Conservation (phyloP, 768 basidiomycete species). For the Lactarius vividus region DNA sequence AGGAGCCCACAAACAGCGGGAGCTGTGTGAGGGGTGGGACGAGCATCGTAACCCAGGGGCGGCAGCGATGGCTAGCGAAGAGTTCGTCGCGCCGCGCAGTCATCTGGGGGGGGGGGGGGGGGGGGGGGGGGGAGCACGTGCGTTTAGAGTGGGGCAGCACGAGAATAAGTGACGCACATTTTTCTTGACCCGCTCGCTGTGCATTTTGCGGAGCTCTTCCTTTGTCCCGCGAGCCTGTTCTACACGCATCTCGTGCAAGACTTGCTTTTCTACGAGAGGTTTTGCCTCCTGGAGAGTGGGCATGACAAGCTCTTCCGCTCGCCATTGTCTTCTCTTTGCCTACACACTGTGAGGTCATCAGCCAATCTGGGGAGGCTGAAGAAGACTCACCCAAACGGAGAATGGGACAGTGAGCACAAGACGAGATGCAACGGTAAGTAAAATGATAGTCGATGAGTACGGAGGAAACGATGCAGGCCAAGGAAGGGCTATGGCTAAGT, state of each 20-base stretch:
- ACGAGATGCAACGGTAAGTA: constrained; percentile 61
- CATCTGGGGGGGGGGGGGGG: constrained; percentile 43
- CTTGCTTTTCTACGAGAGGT: constrained; percentile 22
- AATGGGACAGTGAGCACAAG: constrained; percentile 61
- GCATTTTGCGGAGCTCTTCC: constrained; percentile 23
- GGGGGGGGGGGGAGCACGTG: constrained; percentile 14
- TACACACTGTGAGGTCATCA: constrained; percentile 9
- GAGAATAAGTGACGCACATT: constrained; percentile 18
- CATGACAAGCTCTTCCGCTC: constrained; percentile 30
- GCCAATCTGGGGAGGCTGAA: background rate
- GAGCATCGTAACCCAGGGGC: constrained; percentile 54
- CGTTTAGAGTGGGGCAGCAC: background rate
- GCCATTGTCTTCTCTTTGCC: constrained; percentile 33
- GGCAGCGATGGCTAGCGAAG: constrained; percentile 56
- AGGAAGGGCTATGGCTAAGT: constrained; percentile 73
- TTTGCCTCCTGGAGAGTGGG: constrained; percentile 26
- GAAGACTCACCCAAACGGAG: constrained; percentile 66
- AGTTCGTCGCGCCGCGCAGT: constrained; percentile 55
- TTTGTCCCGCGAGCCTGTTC: constrained; percentile 22
- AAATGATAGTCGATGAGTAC: constrained; percentile 73
- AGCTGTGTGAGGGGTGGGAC: constrained; percentile 65
- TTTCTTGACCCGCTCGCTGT: constrained; percentile 22
- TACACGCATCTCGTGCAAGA: constrained; percentile 17
- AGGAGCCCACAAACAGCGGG: constrained; percentile 69
- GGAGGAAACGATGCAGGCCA: constrained; percentile 63